Conservation (phyloP, 23 red algal species). For the Gracilaria domingensis region DNA sequence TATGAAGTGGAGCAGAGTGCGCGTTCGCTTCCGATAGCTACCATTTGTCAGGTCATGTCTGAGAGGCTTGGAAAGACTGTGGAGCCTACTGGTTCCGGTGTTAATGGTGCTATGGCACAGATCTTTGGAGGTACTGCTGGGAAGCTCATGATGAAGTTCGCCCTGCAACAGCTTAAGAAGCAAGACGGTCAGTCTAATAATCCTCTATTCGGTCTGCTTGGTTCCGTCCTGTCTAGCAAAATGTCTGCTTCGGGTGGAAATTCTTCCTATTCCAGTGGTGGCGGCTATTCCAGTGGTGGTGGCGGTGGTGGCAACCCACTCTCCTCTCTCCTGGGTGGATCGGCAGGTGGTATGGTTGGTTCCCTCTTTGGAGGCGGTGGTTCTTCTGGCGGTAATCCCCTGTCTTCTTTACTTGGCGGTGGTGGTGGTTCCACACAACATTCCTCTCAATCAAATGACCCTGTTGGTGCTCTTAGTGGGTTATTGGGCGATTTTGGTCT, state of each 20-base stretch:
- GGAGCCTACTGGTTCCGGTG: conserved; percentile 50
- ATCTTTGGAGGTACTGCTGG: conserved; percentile 78
- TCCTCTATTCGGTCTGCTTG: conserved; percentile 46
- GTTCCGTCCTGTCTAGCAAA: conserved; percentile 33
- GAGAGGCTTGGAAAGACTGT: conserved; percentile 66
- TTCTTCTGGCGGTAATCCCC: conserved; percentile 28
- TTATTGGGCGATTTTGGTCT: conserved; percentile 54
- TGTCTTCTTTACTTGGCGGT: conserved; percentile 60
- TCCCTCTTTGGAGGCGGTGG: conserved; percentile 43
- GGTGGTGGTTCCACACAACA: conserved; percentile 27
- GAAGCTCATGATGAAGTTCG: conserved; percentile 80
- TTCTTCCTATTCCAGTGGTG: conserved; percentile 2
- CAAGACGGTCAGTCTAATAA: conserved; percentile 31
- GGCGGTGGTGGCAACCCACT: conserved; percentile 25
- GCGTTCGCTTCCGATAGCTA: conserved; percentile 66
- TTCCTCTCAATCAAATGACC: conserved; percentile 22
- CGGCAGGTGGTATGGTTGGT: background rate
- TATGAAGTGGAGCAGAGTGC: conserved; percentile 38
- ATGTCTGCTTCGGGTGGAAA: conserved; percentile 40
- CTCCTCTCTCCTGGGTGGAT: conserved; percentile 34
- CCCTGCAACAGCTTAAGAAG: conserved; percentile 46
- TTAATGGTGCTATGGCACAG: conserved; percentile 71
- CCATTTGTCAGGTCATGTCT: conserved; percentile 59
- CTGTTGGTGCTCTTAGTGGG: conserved; percentile 30
- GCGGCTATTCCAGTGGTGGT: background rate